Percentiles rank a stretch among this genome's conserved stretches.
Conservation (phyloP, 257 asterid genomes). For the Capsicum chinense region DNA sequence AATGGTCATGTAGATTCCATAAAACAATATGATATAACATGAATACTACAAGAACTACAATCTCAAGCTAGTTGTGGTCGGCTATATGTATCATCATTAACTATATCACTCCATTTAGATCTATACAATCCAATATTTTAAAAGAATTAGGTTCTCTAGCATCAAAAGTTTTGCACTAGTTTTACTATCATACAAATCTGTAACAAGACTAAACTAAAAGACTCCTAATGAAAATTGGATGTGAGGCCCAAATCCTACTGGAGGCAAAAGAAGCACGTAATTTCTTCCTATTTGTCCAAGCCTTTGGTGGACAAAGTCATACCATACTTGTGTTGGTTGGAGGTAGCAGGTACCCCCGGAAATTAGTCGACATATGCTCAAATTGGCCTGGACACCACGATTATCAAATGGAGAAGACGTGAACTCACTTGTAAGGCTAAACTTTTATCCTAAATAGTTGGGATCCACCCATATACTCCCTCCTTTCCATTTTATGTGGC, state of each 20-base stretch:
- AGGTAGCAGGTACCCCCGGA: background rate
- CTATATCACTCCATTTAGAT: background rate
- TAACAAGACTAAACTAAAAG: too few species aligned
- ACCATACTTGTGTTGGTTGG: background rate
- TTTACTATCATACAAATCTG: background rate
- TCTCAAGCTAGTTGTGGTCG: background rate
- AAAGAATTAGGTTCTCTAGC: background rate
- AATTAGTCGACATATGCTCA: background rate
- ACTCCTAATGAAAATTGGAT: background rate
- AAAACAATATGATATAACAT: background rate
- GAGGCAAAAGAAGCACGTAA: background rate
- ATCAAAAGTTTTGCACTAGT: background rate
- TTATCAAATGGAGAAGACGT: background rate
- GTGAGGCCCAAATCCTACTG: background rate
- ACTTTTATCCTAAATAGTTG: background rate
- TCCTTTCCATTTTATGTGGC: too few species aligned
- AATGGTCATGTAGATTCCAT: background rate
- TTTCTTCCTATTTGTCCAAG: background rate
- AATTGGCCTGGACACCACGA: background rate
- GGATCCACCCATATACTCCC: background rate
- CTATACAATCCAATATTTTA: background rate
- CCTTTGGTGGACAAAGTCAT: too few species aligned
- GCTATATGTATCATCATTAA: background rate
- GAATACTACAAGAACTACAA: background rate
- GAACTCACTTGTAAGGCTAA: background rate